Evolutionary conservation across 495 filamentous ascomycete species (phyloP).

Genomic region (Annulohypoxylon stygium): DNA sequence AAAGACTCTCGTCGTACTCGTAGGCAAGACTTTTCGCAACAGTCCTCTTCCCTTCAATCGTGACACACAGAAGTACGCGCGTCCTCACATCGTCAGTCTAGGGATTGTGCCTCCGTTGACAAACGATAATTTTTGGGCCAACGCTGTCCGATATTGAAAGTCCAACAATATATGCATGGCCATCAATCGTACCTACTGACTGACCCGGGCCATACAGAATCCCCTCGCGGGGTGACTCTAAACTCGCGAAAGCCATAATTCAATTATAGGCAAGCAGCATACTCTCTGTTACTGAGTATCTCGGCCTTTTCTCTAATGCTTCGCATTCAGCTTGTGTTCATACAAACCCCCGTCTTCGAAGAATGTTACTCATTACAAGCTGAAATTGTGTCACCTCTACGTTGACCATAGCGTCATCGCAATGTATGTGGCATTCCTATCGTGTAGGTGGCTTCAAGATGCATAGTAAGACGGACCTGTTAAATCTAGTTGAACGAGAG

Average conservation of each 20-base stretch:
- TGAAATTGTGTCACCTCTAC: not conserved
- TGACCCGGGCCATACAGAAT: too few relatives aligned
- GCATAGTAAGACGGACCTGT: not conserved
- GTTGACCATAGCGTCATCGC: not conserved
- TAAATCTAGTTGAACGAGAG: conserved; percentile 14
- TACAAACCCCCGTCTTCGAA: not conserved
- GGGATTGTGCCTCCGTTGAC: not conserved
- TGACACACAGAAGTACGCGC: not conserved
- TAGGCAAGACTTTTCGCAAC: not conserved
- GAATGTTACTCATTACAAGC: not conserved
- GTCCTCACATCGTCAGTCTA: not conserved
- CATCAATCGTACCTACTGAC: too few relatives aligned
- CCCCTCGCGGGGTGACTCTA: too few relatives aligned
- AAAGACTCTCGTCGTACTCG: not conserved
- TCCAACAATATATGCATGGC: not conserved
- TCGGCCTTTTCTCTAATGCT: not conserved
- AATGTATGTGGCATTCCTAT: not conserved
- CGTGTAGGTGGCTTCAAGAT: not conserved
- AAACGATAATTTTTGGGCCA: not conserved
- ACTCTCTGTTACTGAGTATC: not conserved
- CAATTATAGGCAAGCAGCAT: not conserved
- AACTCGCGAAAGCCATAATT: too few relatives aligned
- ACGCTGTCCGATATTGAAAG: not conserved
- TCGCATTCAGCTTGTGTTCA: not conserved
- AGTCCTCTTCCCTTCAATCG: not conserved